Evolutionary conservation across 2,329 filamentous ascomycete genomes (phyloP).

Genomic region (Diaporthe velutina): DNA sequence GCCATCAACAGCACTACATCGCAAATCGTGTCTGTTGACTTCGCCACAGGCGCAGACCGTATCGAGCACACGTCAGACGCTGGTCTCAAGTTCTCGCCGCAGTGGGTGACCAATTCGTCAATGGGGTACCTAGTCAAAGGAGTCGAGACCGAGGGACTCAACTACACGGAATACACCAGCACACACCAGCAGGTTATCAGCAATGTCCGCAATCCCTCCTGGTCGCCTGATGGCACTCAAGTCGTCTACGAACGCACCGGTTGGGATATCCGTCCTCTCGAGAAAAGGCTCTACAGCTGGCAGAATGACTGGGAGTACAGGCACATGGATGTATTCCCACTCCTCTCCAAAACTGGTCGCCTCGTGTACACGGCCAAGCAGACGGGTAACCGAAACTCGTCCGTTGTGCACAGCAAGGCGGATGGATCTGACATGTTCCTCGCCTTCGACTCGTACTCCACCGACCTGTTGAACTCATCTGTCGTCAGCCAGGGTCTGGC

Average conservation of each 20-base stretch:
- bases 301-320: constrained; percentile 56
- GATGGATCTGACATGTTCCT: constrained; percentile 42
- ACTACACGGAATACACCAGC: constrained; percentile 43
- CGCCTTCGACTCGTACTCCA: constrained; percentile 25
- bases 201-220: constrained; percentile 42
- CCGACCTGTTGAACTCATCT: constrained; percentile 33
- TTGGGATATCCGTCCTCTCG: constrained; percentile 50
- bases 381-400: constrained; percentile 52
- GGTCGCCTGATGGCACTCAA: constrained; percentile 51
- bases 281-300: constrained; percentile 54
- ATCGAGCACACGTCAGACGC: constrained; percentile 46
- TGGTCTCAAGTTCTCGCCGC: constrained; percentile 49
- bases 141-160: constrained; percentile 46
- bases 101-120: constrained; percentile 40
- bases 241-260: constrained; percentile 44
- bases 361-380: constrained; percentile 55
- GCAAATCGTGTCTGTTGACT: constrained; percentile 53
- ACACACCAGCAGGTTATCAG: constrained; percentile 38
- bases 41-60: constrained; percentile 52
- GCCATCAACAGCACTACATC: constrained; percentile 45
- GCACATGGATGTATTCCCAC: constrained; percentile 58
- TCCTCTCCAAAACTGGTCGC: constrained; percentile 43
- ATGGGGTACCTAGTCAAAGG: constrained; percentile 48
- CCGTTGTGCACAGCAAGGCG: constrained; percentile 49
- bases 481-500: constrained; percentile 47